These are phyloP conservation scores for Pestalotiopsis sp. DNA, from an alignment of 2,329 filamentous ascomycete species.

Conservation along the genomic window DNA sequence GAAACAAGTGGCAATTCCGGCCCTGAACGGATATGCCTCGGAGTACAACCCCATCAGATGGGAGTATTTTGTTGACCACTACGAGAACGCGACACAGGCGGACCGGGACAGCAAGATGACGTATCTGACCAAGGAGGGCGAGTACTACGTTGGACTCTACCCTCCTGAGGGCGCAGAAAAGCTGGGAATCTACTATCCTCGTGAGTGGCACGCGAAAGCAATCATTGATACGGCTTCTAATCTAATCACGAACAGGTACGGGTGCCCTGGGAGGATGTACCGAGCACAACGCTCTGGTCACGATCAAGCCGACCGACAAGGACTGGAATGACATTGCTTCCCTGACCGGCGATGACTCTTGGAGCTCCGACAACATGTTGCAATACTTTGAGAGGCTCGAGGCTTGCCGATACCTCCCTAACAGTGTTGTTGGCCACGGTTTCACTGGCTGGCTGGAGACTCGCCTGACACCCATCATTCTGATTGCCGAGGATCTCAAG, in stretches of 20 bases:
- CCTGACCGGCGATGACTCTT: slow-evolving; percentile 31
- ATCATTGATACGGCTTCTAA: neutral
- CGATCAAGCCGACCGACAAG: slow-evolving; percentile 44
- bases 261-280: slow-evolving; percentile 44
- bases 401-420: slow-evolving; percentile 31
- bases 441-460: slow-evolving; percentile 27
- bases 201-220: slow-evolving; percentile 32
- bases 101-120: slow-evolving; percentile 61
- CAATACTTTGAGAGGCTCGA: slow-evolving; percentile 29
- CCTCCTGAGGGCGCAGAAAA: slow-evolving; percentile 54
- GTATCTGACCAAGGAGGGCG: slow-evolving; percentile 53
- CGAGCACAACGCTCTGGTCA: slow-evolving; percentile 24
- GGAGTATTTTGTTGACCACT: slow-evolving; percentile 68
- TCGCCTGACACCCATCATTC: slow-evolving; percentile 41
- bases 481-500: slow-evolving; percentile 49
- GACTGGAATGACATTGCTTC: slow-evolving; percentile 46
- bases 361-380: slow-evolving; percentile 26
- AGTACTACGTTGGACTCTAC: slow-evolving; percentile 53
- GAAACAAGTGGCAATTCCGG: slow-evolving; percentile 55
- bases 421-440: slow-evolving; percentile 37
- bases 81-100: slow-evolving; percentile 54
- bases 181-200: slow-evolving; percentile 60
- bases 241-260: slow-evolving; percentile 17
- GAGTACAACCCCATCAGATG: slow-evolving; percentile 60
- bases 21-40: slow-evolving; percentile 53